Evolutionary conservation across 1,139 yeast species (phyloP), one percentile per base, ranked within the genome.

Genomic region (Geotrichum aggregatum): DNA sequence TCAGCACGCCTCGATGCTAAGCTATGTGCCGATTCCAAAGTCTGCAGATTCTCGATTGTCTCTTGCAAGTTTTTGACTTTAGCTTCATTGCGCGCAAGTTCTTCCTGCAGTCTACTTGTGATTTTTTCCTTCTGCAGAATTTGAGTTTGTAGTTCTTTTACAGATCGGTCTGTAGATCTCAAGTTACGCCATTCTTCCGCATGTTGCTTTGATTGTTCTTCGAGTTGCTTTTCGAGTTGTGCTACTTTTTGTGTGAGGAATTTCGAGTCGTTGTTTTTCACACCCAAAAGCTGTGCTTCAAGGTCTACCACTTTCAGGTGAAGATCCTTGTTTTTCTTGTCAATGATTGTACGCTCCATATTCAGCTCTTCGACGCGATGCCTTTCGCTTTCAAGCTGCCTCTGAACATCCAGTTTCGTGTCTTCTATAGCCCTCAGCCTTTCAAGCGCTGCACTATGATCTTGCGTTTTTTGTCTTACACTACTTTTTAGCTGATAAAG

Each of bases 1-100:
- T 71, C 73, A 0, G 77, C 71, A 41, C 79, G 66, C 48, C 76
- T 74, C 19, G 75, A 65, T 21, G 67, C 68, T 52, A 77, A 60
- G 38, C 70, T 67, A 16, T 76, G 69, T 13, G 71, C 68, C 2
- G 76, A 68, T 54, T 78, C 82, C 19, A 71, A 70, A 28, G 69
- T 63, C 52, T 74, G 78, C 56, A 77, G 63, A 16, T 65, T 59
- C 35, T 71, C 73, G 22, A 78, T 62, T 7, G 70, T 70, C 13
- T 63, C 63, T 47, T 71, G 70, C 48, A 77, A 57, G 41, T 71
- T 69, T 42, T 64, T 63, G 39, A 74, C 66, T 39, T 71, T 70
- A 18, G 63, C 59, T 39, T 73, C 75, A 24, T 66, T 63, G 52
- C 66, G 64, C 4, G 59, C 50, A 21, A 66, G 55, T 41, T 69